Evolutionary conservation across 441 rosid species (phyloP).

Genomic region (Bocquillonia castaneifolia): DNA sequence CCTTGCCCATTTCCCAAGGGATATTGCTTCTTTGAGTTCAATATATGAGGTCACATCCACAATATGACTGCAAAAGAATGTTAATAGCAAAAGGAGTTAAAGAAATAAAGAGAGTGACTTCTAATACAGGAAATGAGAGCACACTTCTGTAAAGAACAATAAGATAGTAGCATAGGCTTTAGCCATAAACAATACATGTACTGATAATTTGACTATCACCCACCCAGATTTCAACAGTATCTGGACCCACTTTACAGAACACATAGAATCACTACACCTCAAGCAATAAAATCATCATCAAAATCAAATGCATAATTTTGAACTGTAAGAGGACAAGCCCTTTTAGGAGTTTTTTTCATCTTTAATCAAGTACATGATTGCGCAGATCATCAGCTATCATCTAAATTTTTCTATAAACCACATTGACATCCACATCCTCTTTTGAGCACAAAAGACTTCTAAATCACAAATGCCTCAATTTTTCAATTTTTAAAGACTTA

Average conservation of each 20-base stretch:
- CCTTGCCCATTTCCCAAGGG: conserved; percentile 86
- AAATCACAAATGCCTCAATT: background rate
- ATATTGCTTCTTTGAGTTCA: conserved; percentile 69
- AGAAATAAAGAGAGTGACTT: background rate
- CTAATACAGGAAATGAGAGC: background rate
- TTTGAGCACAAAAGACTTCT: background rate
- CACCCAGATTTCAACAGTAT: background rate
- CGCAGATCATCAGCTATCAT: background rate
- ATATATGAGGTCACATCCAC: conserved; percentile 79
- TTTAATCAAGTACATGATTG: background rate
- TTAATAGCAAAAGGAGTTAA: conserved; percentile 2
- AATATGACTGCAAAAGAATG: conserved; percentile 57
- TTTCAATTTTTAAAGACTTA: no score
- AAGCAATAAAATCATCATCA: background rate
- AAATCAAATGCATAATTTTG: background rate
- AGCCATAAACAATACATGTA: background rate
- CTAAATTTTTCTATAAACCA: background rate
- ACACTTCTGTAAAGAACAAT: conserved; percentile 1
- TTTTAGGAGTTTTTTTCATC: background rate
- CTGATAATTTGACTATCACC: background rate
- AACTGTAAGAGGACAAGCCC: background rate
- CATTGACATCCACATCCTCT: background rate
- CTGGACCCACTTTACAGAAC: background rate
- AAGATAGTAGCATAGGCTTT: background rate
- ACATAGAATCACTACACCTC: background rate